Percentiles rank a stretch among this genome's conserved stretches.
phyloP scores from a whole-genome alignment of 2,329 filamentous ascomycete genomes.

The Cercospora janseana region DNA sequence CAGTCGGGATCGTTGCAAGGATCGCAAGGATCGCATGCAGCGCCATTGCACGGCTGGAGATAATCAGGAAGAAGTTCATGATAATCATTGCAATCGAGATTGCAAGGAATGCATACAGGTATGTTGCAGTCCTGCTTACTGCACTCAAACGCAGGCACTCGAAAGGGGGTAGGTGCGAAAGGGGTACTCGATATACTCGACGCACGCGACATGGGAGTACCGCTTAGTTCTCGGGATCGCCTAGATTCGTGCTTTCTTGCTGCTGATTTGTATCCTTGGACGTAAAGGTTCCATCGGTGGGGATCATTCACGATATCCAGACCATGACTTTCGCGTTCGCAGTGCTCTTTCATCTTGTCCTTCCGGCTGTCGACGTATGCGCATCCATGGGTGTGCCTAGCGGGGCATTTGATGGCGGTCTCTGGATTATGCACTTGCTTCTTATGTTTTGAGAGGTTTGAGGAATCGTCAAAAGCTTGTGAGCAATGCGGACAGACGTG shows the following conservation, averaged over 20 bases:
- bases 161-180: constrained; percentile 16
- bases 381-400: constrained; percentile 26
- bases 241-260: constrained; percentile 25
- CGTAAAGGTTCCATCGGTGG: constrained; percentile 28
- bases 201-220: constrained; percentile 21
- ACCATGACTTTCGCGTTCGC: constrained; percentile 28
- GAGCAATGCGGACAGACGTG: constrained; percentile 37
- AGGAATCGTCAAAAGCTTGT: constrained; percentile 39
- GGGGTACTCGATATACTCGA: constrained; percentile 22
- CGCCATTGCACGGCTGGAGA: constrained; percentile 22
- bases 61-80: constrained; percentile 19
- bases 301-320: constrained; percentile 27
- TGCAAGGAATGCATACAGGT: constrained; percentile 29
- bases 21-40: constrained; percentile 25
- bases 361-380: constrained; percentile 30
- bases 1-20: constrained; percentile 28
- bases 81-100: constrained; percentile 28
- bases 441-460: constrained; percentile 38
- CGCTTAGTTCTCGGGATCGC: constrained; percentile 19
- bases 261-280: constrained; percentile 28
- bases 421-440: constrained; percentile 31
- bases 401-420: constrained; percentile 28
- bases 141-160: constrained; percentile 24
- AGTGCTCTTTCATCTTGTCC: constrained; percentile 31
- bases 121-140: constrained; percentile 29